Evolutionary conservation across 2,329 filamentous ascomycete genomes (phyloP), one percentile per base, ranked within the genome.

Genomic region (Aspergillus ochraceoroseus): DNA sequence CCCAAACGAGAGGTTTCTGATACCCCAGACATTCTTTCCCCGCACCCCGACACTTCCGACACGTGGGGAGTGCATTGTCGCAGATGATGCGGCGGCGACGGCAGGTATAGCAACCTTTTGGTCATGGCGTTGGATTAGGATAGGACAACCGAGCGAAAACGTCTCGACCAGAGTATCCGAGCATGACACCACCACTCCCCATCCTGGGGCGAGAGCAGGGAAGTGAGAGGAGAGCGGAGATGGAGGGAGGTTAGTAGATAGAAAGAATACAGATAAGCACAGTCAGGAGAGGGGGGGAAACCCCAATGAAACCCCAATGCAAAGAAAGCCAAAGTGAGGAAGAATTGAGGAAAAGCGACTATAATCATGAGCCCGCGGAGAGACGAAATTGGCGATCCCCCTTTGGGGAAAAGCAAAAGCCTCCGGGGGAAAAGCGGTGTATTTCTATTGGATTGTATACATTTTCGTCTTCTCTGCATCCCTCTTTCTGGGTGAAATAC

Each of bases 21-120:
- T 69, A 69, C 11, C 66, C 66, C 48, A 68, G 44, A 39, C 66
- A 69, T 56, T 67, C 62, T 49, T 67, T 66, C 39, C 65, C 65
- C 39, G 61, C 62, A 57, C 66, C 60, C 40, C 53, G 58, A 49
- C 66, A 69, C 44, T 69, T 69, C 46, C 59, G 59, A 51, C 66
- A 69, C 27, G 60, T 63, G 20, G 66, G 66, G 34, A 59, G 56
- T 44, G 60, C 62, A 57, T 65, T 65, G 44, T 68, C 66, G 58
- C 66, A 69, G 38, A 61, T 65, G 22, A 69, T 63, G 52, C 66
- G 65, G 42, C 63, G 64, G 39, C 66, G 66, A 42, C 66, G 65
- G 51, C 66, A 69, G 44, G 65, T 68, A 51, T 69, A 67, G 42
- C 66, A 68, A 38, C 64, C 64, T 54, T 65, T 65, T 35, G n/a